Evolutionary conservation across 352 stramenopile species (phyloP), one percentile per base, ranked within the genome.

Genomic region (Phytophthora tentaculata): DNA sequence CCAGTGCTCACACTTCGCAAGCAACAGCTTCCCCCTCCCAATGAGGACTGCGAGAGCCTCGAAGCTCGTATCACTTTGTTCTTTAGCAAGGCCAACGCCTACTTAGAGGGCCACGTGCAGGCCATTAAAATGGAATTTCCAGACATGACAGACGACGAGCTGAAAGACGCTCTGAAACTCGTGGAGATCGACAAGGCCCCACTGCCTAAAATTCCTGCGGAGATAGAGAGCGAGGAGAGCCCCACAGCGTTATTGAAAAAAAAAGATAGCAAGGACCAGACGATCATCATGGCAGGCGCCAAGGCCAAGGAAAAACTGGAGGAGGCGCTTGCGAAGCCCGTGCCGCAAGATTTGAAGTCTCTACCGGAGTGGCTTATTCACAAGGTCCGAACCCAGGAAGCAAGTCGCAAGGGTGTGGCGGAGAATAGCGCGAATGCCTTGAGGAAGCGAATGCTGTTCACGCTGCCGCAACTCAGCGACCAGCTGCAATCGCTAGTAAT

Each of bases 281-380:
- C 17, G 10, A 35, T 52, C 2, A 45, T 16, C 9, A 19, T 43
- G 32, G 44, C 57, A 58, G 22, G 14, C 17, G 39, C 14, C 0
- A 35, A 73, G 19, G 17, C 9, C 5, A 66, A 80, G 12, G 66
- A 73, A 39, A 78, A 90, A 39, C 47, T 88, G 53, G 56, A 69
- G 20, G 58, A 76, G 12, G 83, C 66, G 23, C 71, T 95, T 3
- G 80, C 73, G 1, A 87, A 84, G 55, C 87, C 87, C 2, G 74
- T 95, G 29, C 87, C 86, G 0, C 67, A 78, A 28, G 80, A 93
- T 37, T 67, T 95, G 17, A 73, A 91, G 67, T 79, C 73, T n/a
- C 61, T 95, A 5, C 86, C 86, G 7, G 68, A 72, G n/a, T 93
- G 84, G 86, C 84, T 95, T 26, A 80, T 95, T 28, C 75, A 88